Percentiles rank a stretch among this genome's conserved stretches.
Evolutionary conservation across 2,329 filamentous ascomycete genomes (phyloP).

Genomic region (Colletotrichum liaoningense): DNA sequence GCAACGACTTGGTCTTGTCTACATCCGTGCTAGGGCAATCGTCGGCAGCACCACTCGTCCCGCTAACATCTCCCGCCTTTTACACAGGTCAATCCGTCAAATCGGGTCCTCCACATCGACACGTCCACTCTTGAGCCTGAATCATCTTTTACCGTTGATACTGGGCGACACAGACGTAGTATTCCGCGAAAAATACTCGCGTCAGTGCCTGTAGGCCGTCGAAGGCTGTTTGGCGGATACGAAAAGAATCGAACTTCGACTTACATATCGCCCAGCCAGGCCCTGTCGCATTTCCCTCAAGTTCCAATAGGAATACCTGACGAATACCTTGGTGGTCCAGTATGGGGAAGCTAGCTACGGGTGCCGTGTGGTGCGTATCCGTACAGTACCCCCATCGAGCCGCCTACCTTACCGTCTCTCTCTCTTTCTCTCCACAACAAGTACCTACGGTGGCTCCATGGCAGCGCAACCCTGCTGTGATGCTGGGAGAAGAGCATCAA

Average conservation of each 20-base stretch:
- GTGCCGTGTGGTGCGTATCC: conserved; percentile 22
- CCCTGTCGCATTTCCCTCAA: conserved; percentile 19
- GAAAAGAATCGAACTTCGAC: conserved; percentile 10
- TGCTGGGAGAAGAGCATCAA: neutral
- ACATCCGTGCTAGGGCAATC: conserved; percentile 29
- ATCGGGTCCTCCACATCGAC: conserved; percentile 12
- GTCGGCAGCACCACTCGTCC: conserved; percentile 24
- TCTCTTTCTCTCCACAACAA: conserved; percentile 14
- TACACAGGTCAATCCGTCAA: conserved; percentile 26
- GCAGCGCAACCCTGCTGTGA: conserved; percentile 8
- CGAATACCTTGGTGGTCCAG: neutral
- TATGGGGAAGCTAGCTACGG: conserved; percentile 6
- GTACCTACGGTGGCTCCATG: conserved; percentile 23
- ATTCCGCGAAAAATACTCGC: too few relatives aligned
- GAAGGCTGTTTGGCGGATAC: neutral
- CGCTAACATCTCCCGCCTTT: conserved; percentile 24
- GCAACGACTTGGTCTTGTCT: conserved; percentile 23
- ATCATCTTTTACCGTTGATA: neutral
- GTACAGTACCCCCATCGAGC: conserved; percentile 22
- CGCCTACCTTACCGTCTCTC: conserved; percentile 1
- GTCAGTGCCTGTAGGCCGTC: neutral
- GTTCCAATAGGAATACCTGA: neutral
- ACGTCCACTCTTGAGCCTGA: neutral
- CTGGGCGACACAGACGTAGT: neutral
- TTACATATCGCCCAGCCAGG: conserved; percentile 7